Evolutionary conservation across 495 filamentous ascomycete species (phyloP).

Genomic region (Hypoxylon cercidicola): DNA sequence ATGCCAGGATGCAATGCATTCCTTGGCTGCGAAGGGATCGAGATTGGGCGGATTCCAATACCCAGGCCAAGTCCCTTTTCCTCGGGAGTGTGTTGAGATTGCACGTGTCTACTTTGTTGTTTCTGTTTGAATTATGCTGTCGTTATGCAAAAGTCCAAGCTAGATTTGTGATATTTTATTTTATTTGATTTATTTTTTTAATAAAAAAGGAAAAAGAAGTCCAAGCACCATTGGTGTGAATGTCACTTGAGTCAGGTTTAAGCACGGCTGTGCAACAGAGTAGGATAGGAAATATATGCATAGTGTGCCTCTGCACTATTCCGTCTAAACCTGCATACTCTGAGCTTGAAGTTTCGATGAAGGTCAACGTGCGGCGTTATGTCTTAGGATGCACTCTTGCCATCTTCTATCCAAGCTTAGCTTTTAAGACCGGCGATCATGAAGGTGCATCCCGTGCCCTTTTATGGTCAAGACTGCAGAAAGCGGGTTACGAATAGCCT

Average conservation of each 20-base stretch:
- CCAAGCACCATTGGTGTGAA: background rate
- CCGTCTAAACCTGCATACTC: background rate
- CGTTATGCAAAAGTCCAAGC: no score
- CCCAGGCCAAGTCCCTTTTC: slow-evolving; percentile 13
- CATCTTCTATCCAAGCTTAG: background rate
- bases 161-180: no score
- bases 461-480: background rate
- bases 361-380: no score
- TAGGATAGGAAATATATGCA: background rate
- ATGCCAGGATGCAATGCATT: slow-evolving; percentile 34
- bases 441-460: background rate
- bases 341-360: background rate
- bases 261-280: background rate
- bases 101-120: background rate
- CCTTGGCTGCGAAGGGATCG: slow-evolving; percentile 31
- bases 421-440: background rate
- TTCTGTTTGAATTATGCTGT: no score
- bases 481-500: no score
- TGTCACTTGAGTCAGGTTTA: background rate
- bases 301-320: background rate
- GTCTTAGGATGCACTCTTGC: background rate
- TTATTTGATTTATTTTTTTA: no score
- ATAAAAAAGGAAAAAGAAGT: no score
- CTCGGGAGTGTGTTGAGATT: background rate
- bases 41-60: slow-evolving; percentile 20